A percentile compares a stretch with the other conserved stretches of the same genome.
phyloP scores from a whole-genome alignment of 495 filamentous ascomycete species.

The Trichoderma virens region DNA sequence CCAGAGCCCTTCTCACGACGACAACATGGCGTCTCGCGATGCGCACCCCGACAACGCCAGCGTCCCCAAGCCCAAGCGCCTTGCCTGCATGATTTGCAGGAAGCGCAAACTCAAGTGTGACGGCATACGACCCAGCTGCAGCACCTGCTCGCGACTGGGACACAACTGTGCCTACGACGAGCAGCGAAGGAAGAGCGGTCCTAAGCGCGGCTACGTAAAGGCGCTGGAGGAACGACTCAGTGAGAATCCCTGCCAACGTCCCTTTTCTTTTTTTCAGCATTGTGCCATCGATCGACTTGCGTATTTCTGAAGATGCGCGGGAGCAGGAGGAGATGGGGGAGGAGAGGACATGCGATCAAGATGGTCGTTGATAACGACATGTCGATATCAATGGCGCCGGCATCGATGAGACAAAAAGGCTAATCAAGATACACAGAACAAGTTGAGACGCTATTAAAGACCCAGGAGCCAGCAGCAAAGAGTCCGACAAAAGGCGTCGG shows the following conservation, averaged over 20 bases:
- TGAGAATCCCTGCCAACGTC: slow-evolving; percentile 34
- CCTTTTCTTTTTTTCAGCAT: neutral
- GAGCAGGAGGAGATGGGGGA: neutral
- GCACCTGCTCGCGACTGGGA: slow-evolving; percentile 80
- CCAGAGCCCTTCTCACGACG: slow-evolving; percentile 21
- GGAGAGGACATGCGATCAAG: neutral
- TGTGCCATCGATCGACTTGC: neutral
- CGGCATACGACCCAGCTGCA: slow-evolving; percentile 75
- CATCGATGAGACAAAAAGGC: slow-evolving; percentile 90
- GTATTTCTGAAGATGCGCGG: neutral
- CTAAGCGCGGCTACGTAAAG: slow-evolving; percentile 97
- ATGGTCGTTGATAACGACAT: neutral
- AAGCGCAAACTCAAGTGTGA: slow-evolving; percentile 86
- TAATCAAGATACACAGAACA: slow-evolving; percentile 84
- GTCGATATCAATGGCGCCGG: slow-evolving; percentile 76
- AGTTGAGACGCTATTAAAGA: slow-evolving; percentile 87
- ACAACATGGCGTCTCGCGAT: slow-evolving; percentile 15
- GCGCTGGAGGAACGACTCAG: slow-evolving; percentile 89
- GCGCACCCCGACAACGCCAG: slow-evolving; percentile 45
- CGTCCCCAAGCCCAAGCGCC: slow-evolving; percentile 79
- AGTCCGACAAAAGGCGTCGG: slow-evolving; percentile 27
- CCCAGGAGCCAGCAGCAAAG: slow-evolving; percentile 44
- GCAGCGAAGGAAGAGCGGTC: slow-evolving; percentile 92
- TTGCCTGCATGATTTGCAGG: slow-evolving; percentile 94
- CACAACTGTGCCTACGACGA: slow-evolving; percentile 96